Conservation (phyloP, 352 stramenopile species). For the Globisporangium heterothallicum region DNA sequence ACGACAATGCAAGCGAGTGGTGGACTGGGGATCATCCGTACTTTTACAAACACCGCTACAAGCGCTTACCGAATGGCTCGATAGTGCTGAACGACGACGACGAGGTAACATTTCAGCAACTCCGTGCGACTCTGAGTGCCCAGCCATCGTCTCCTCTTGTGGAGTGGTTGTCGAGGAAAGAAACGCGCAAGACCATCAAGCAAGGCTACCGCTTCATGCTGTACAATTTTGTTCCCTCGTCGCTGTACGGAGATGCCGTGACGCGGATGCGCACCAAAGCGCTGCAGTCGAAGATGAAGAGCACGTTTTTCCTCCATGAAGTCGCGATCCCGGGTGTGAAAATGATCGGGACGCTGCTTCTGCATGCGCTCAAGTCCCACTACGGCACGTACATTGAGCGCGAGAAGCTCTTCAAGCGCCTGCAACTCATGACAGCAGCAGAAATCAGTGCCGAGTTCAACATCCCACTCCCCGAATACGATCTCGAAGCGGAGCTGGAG, state of each 20-base stretch:
- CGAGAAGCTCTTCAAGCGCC: constrained; percentile 19
- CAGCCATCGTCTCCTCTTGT: constrained; percentile 18
- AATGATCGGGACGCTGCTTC: constrained; percentile 20
- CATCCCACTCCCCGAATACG: constrained; percentile 21
- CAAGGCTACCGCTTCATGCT: constrained; percentile 25
- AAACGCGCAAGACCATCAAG: constrained; percentile 26
- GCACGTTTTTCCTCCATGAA: constrained; percentile 34
- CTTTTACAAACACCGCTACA: constrained; percentile 29
- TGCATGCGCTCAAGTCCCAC: constrained; percentile 28
- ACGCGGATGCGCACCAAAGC: constrained; percentile 21
- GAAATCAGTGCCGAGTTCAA: constrained; percentile 35
- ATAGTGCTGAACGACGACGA: constrained; percentile 22
- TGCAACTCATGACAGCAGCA: constrained; percentile 33
- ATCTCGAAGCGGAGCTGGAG: constrained; percentile 13
- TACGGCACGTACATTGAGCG: constrained; percentile 38
- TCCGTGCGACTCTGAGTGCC: constrained; percentile 15
- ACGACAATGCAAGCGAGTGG: constrained; percentile 20
- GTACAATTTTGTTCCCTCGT: constrained; percentile 49
- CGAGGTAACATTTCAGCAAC: constrained; percentile 6
- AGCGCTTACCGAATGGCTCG: constrained; percentile 34
- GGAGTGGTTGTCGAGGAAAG: constrained; percentile 24
- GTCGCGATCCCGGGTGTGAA: constrained; percentile 33
- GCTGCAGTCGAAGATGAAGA: constrained; percentile 4
- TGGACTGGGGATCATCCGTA: constrained; percentile 49
- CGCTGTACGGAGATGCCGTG: constrained; percentile 31